These are phyloP conservation scores for Thuja plicata DNA, from an alignment of 83 land plant species.

Conservation along the genomic window DNA sequence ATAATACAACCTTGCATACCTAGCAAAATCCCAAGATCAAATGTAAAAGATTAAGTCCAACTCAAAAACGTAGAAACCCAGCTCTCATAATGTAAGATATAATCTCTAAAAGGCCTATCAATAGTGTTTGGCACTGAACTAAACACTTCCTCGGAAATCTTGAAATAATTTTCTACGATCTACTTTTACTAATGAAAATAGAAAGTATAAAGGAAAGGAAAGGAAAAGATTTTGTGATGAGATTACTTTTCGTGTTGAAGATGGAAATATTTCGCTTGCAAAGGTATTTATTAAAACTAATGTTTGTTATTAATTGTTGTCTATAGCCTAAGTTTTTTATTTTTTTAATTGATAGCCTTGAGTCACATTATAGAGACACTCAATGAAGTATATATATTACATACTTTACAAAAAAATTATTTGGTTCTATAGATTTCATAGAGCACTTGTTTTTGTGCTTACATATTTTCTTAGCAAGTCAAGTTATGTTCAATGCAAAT, in stretches of 20 bases:
- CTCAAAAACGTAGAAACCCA: background rate
- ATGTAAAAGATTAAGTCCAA: background rate
- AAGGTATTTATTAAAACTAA: conserved; percentile 35
- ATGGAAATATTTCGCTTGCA: conserved; percentile 55
- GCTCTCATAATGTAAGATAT: background rate
- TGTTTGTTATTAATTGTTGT: background rate
- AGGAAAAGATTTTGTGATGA: conserved; percentile 56
- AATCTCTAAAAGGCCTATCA: background rate
- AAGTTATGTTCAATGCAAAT: background rate
- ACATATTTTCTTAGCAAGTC: background rate
- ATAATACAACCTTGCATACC: background rate
- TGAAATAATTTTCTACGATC: no score
- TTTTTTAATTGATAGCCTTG: background rate
- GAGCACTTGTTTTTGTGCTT: background rate
- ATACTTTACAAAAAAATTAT: background rate
- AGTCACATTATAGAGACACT: background rate
- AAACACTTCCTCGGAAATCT: no score
- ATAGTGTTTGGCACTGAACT: background rate
- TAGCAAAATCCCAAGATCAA: conserved; percentile 1
- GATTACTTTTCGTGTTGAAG: conserved; percentile 38
- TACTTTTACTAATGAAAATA: background rate
- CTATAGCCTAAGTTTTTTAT: background rate
- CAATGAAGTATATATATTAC: conserved; percentile 1
- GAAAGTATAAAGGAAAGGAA: no score
- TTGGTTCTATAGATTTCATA: background rate